Evolutionary conservation across 2,329 filamentous ascomycete genomes (phyloP), one percentile per base, ranked within the genome.

Genomic region (Scorias spongiosa): DNA sequence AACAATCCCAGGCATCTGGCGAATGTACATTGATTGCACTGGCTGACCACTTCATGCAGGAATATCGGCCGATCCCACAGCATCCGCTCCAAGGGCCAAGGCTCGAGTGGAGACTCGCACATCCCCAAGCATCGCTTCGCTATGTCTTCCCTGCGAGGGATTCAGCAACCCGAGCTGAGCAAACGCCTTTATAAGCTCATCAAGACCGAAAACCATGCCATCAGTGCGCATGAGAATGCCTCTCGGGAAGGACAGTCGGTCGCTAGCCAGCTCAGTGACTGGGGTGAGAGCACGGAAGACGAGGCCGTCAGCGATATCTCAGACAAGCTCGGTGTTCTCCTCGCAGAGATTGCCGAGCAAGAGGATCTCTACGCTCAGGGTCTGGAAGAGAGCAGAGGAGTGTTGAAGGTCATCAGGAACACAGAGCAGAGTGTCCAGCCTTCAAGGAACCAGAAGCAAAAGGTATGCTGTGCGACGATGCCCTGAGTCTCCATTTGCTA

Each of bases 381-480:
- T 41, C 64, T 98, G 44, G 91, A 98, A 62, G 87, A 94, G 49
- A 85, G 83, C 52, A 76, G 91, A 41, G 74, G 70, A 29, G 66
- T 86, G 18, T 70, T 98, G 62, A 98, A 98, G 74, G 76, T 84
- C 52, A 93, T 98, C 54, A 78, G 91, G 52, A 93, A 98, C 64
- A 95, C 87, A 11, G 91, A 98, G 70, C 81, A 82, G 66, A 93
- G 84, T 52, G 89, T 98, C 12, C 88, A 95, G 69, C 91, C 91
- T 6, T 87, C 82, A 57, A 76, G 91, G 46, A 88, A 94, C 54
- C 75, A 83, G 56, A 91, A 91, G 66, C 70, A 75, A 50, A 93
- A 93, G 66, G 68, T 68, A 53, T 10, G 51, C 10, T 12, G 17
- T 20, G 29, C 5, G 8, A 26, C 30, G n/a, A 18, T 26, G 9